These are phyloP conservation scores for Eucalyptus erythrocorys DNA, from an alignment of 345 rosid genomes.

Conservation along the genomic window DNA sequence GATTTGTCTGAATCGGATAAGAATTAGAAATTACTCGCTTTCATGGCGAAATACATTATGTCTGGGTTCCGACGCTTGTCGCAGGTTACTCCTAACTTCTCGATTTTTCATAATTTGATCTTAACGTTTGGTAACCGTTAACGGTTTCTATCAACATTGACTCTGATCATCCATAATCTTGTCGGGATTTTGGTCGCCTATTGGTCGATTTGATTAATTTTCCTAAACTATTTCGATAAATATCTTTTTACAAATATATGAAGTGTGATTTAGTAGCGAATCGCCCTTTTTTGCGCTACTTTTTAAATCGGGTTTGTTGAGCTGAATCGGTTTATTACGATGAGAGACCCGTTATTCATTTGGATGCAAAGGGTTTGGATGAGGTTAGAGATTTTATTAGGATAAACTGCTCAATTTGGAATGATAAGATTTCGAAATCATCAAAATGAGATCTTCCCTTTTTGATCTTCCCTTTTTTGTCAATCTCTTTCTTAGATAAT, in stretches of 20 bases:
- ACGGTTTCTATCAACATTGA: accelerated
- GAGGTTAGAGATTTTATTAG: background rate
- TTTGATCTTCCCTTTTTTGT: background rate
- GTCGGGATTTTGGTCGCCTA: accelerated
- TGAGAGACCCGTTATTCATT: background rate
- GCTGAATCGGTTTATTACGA: background rate
- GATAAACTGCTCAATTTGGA: background rate
- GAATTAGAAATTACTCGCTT: background rate
- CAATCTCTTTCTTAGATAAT: background rate
- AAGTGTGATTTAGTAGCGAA: no score
- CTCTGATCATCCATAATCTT: background rate
- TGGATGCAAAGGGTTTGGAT: background rate
- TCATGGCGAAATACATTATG: background rate
- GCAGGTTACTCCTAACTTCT: accelerated
- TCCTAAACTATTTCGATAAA: no score
- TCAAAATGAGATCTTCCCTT: background rate
- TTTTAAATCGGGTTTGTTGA: background rate
- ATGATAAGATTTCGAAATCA: background rate
- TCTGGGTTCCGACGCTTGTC: accelerated
- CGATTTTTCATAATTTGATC: background rate
- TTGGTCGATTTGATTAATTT: background rate
- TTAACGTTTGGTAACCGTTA: background rate
- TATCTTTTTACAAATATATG: no score
- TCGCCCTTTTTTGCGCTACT: accelerated
- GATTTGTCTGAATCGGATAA: background rate